Conservation (phyloP, 306 rosid species). For the Elaeagnus macrophylla region DNA sequence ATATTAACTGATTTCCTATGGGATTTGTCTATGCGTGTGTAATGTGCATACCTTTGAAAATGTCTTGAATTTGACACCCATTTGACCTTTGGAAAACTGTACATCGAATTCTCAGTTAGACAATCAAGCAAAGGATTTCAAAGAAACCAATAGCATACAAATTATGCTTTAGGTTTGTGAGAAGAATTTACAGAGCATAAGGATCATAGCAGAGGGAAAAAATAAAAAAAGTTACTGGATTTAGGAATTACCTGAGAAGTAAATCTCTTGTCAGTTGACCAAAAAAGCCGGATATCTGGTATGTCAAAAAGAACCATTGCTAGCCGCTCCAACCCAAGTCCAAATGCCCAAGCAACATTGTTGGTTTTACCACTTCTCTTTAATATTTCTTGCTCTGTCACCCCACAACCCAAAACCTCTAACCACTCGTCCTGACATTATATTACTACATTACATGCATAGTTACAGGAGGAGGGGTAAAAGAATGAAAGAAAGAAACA, state of each 20-base stretch:
- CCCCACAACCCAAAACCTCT: conserved; percentile 98
- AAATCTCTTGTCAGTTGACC: conserved; percentile 88
- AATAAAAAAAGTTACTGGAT: conserved; percentile 9
- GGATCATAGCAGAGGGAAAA: conserved; percentile 13
- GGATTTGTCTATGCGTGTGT: neutral
- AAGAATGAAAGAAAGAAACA: neutral
- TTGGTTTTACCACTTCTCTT: conserved; percentile 57
- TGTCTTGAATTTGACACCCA: conserved; percentile 82
- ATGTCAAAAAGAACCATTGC: conserved; percentile 98
- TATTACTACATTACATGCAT: neutral
- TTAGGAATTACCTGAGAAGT: conserved; percentile 73
- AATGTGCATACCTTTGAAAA: conserved; percentile 75
- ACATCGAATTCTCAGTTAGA: conserved; percentile 23
- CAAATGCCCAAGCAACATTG: conserved; percentile 98
- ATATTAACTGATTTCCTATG: neutral
- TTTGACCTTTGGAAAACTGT: conserved; percentile 68
- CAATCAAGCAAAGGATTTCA: conserved; percentile 9
- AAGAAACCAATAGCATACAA: conserved; percentile 16
- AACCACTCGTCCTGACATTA: conserved; percentile 72
- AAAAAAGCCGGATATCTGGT: conserved; percentile 91
- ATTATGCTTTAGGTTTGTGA: conserved; percentile 5
- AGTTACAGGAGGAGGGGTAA: neutral
- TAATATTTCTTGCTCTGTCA: conserved; percentile 90
- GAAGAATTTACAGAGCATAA: conserved; percentile 11
- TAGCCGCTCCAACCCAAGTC: conserved; percentile 90